Base-by-base conservation (phyloP, 2,329 filamentous ascomycete species). In the Camptophora hylomeconis region DNA sequence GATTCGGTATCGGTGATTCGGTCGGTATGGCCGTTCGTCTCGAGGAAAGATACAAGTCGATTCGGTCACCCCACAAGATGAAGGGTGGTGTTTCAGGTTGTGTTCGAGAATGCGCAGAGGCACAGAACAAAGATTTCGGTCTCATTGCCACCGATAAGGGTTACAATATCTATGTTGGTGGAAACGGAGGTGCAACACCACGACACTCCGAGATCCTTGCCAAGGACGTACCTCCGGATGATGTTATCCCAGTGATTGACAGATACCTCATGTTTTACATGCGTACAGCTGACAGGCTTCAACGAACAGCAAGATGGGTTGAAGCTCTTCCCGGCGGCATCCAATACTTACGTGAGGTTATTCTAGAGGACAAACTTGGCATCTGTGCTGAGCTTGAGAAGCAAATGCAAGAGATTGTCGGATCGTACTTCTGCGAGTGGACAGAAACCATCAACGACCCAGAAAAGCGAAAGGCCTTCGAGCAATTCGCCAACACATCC, bases 191-290 rank as follows among this genome's bases (percentile, higher is more conserved):
- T 35, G 82, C 82, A 10, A 87, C 81, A 42, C 84, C 84, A 4
- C 65, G 70, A 20, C 84, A 93, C 50, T 73, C 77, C 1, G 81
- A 92, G 45, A 65, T 93, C 2, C 67, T 93, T 1, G 82, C 81
- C 35, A 86, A 84, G 50, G 83, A 93, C 45, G 82, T 92, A 0
- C 72, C 81, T 1, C 79, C 81, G 0, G 73, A 81, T 28, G 79
- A 92, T 45, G 75, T 92, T 6, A 66, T 92, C 6, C 73, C 81
- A 1, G 79, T 93, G 33, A 63, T 93, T 3, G 86, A 93, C 52
- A 75, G 86, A 24, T 93, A 89, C 48, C 68, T 93, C 14, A 82
- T 86, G 57, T 87, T 93, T 62, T 93, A 93, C 58, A 89, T 93
- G 46, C 80, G 83, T 41, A 92, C 86, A 1, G 84, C 82, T 24